A percentile compares a stretch with the other conserved stretches of the same genome.
Evolutionary conservation across 2,329 filamentous ascomycete species (phyloP).

Genomic region (Tolypocladium endophyticum): DNA sequence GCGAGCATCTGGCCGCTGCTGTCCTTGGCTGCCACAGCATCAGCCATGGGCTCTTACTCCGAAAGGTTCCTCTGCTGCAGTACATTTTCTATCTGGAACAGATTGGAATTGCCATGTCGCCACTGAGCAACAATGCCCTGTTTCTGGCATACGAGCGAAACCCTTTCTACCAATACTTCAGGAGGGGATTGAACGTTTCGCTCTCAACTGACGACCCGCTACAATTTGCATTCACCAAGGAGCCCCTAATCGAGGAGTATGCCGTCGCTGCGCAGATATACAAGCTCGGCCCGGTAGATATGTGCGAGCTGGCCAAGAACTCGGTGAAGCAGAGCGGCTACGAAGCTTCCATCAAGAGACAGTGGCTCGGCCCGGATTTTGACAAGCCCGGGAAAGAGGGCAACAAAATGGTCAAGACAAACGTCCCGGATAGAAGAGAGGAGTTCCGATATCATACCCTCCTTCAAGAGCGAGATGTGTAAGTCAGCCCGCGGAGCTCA

Average conservation of each 20-base stretch:
- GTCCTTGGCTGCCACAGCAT: constrained; percentile 93
- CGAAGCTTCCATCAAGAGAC: constrained; percentile 76
- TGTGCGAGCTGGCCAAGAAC: constrained; percentile 96
- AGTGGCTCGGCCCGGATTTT: constrained; percentile 79
- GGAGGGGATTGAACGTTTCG: constrained; percentile 87
- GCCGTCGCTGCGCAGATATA: constrained; percentile 97
- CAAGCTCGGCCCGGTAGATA: constrained; percentile 91
- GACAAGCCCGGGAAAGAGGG: constrained; percentile 69
- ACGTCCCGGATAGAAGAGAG: constrained; percentile 86
- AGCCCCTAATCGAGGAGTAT: constrained; percentile 96
- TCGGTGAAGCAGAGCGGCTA: constrained; percentile 93
- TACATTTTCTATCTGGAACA: constrained; percentile 98
- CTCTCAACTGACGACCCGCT: constrained; percentile 93
- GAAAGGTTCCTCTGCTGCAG: constrained; percentile 89
- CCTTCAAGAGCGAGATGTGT: constrained; percentile 76
- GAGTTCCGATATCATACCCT: constrained; percentile 84
- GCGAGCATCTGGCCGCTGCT: constrained; percentile 87
- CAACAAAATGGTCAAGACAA: constrained; percentile 91
- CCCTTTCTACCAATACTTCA: constrained; percentile 92
- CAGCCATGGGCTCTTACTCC: constrained; percentile 82
- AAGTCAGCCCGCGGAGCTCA: constrained; percentile 23
- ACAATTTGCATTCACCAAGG: constrained; percentile 97
- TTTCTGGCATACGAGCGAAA: constrained; percentile 97
- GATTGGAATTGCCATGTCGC: constrained; percentile 99
- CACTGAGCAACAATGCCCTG: constrained; percentile 91